These are phyloP conservation scores for Cutaneotrichosporon cutaneum DNA, from an alignment of 1,284 basidiomycete species.

Conservation along the genomic window DNA sequence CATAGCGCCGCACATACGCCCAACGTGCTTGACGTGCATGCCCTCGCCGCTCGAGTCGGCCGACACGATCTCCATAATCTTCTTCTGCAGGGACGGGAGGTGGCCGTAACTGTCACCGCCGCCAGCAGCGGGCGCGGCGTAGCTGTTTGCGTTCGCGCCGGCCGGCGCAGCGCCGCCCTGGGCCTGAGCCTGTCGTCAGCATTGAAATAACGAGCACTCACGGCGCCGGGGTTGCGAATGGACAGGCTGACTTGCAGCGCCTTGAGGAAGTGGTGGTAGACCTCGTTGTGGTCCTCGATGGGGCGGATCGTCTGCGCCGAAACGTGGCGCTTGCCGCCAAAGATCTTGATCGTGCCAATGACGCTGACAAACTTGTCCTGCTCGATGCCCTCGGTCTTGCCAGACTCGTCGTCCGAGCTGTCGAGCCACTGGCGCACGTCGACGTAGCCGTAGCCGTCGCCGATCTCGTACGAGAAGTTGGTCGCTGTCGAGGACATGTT, in stretches of 20 bases:
- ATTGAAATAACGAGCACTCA: neutral
- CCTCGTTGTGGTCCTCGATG: slow-evolving; percentile 72
- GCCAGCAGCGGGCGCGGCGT: slow-evolving; percentile 30
- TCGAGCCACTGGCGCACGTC: slow-evolving; percentile 90
- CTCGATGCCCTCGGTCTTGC: slow-evolving; percentile 55
- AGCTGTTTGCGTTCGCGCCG: slow-evolving; percentile 34
- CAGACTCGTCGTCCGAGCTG: slow-evolving; percentile 60
- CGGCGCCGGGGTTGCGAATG: slow-evolving; percentile 52
- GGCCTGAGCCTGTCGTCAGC: slow-evolving; percentile 8
- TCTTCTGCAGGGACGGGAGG: slow-evolving; percentile 63
- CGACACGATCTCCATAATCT: slow-evolving; percentile 64
- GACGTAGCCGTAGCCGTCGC: slow-evolving; percentile 85
- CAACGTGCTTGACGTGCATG: slow-evolving; percentile 64
- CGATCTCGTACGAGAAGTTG: slow-evolving; percentile 75
- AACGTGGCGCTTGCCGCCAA: slow-evolving; percentile 78
- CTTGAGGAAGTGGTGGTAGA: slow-evolving; percentile 74
- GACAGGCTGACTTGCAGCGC: slow-evolving; percentile 57
- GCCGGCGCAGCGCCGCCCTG: slow-evolving; percentile 5
- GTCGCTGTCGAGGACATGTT: slow-evolving; percentile 72
- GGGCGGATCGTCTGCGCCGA: slow-evolving; percentile 71
- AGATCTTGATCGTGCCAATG: slow-evolving; percentile 83
- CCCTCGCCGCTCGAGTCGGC: slow-evolving; percentile 57
- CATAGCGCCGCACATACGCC: slow-evolving; percentile 36
- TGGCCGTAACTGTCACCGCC: slow-evolving; percentile 54
- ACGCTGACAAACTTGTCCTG: slow-evolving; percentile 79